These are phyloP conservation scores for Epithele typhae DNA, from an alignment of 768 basidiomycete genomes.

Conservation along the genomic window DNA sequence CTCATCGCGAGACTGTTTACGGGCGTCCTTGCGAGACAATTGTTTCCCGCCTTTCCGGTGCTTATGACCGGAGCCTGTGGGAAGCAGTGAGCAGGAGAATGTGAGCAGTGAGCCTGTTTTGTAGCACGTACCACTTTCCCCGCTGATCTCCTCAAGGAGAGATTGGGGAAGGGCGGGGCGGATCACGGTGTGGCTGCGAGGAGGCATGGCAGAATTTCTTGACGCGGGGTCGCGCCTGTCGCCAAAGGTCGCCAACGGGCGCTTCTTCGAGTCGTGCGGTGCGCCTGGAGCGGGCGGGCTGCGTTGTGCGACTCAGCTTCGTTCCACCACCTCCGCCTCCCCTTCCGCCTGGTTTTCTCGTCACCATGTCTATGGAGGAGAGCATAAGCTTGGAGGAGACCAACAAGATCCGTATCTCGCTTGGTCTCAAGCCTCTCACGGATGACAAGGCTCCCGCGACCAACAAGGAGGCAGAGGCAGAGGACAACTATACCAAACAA, in stretches of 20 bases:
- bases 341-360: neutral
- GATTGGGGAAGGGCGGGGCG: slow-evolving; percentile 24
- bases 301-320: slow-evolving; percentile 3
- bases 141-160: slow-evolving; percentile 24
- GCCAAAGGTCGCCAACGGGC: too few species aligned
- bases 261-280: too few species aligned
- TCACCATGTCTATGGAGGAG: slow-evolving; percentile 61
- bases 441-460: slow-evolving; percentile 71
- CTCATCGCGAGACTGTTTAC: slow-evolving; percentile 57
- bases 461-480: slow-evolving; percentile 79
- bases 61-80: slow-evolving; percentile 8
- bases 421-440: slow-evolving; percentile 90
- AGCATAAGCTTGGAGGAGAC: slow-evolving; percentile 92
- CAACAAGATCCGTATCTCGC: slow-evolving; percentile 90
- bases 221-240: neutral
- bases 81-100: neutral
- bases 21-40: slow-evolving; percentile 52
- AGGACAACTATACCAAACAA: slow-evolving; percentile 76
- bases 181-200: slow-evolving; percentile 11
- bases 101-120: neutral
- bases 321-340: slow-evolving; percentile 1
- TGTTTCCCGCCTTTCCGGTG: slow-evolving; percentile 18
- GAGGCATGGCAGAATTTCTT: slow-evolving; percentile 18
- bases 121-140: slow-evolving; percentile 11
- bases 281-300: too few species aligned